phyloP scores from a whole-genome alignment of 2,329 filamentous ascomycete species.

The Alternaria sp. region DNA sequence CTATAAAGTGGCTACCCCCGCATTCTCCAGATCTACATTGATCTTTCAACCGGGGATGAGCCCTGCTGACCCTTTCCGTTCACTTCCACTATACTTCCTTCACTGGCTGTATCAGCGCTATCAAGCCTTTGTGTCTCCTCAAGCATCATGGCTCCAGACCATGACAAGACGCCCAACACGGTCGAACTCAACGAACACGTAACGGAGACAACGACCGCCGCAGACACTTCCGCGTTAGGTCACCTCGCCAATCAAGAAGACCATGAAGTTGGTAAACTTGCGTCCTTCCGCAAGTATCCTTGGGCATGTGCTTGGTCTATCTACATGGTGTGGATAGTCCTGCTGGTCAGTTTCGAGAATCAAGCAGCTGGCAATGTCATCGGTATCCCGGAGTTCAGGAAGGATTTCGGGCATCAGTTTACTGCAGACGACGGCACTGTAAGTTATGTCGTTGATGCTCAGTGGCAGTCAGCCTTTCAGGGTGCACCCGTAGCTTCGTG shows the following conservation, averaged over 20 bases:
- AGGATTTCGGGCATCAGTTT: constrained; percentile 54
- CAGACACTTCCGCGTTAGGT: constrained; percentile 22
- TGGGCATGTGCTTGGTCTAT: constrained; percentile 49
- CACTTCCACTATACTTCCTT: not conserved
- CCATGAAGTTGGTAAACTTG: constrained; percentile 34
- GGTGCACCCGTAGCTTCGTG: constrained; percentile 54
- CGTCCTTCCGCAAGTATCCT: constrained; percentile 37
- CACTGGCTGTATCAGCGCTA: not conserved
- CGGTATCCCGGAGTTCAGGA: constrained; percentile 56
- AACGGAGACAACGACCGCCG: constrained; percentile 1
- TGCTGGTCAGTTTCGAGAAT: constrained; percentile 55
- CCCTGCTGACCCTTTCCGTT: not conserved
- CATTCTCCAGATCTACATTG: not conserved
- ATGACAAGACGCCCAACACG: not conserved
- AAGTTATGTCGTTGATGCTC: constrained; percentile 52
- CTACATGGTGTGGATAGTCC: constrained; percentile 52
- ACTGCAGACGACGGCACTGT: constrained; percentile 36
- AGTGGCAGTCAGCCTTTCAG: constrained; percentile 58
- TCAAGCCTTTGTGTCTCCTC: not conserved
- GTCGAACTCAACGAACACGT: constrained; percentile 27
- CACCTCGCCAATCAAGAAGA: constrained; percentile 32
- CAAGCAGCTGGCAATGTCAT: constrained; percentile 54
- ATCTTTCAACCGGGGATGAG: not conserved
- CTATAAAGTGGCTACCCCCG: not conserved
- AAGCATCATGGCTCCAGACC: not conserved